Percentiles rank a stretch among this genome's conserved stretches.
These are phyloP conservation scores for Microbotryum violaceum DNA, from an alignment of 1,284 basidiomycete genomes.

Conservation along the genomic window DNA sequence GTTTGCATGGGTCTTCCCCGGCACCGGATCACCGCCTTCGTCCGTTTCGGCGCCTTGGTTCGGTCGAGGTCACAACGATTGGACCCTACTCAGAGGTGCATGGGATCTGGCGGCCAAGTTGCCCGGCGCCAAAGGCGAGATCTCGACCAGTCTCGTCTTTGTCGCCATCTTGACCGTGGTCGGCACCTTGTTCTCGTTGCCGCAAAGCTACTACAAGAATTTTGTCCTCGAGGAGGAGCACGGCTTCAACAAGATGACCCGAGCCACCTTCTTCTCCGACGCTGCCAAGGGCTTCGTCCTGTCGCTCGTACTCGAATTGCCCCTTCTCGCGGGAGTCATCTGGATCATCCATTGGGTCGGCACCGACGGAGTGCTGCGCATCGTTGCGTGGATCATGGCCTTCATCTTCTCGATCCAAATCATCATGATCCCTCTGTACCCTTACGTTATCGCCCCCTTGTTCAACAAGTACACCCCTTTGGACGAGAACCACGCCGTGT, in stretches of 20 bases:
- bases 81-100: constrained; percentile 25
- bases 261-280: constrained; percentile 59
- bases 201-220: constrained; percentile 72
- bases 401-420: constrained; percentile 64
- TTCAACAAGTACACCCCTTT: constrained; percentile 95
- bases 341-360: constrained; percentile 90
- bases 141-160: constrained; percentile 75
- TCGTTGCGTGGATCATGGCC: constrained; percentile 34
- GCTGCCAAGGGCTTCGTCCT: constrained; percentile 62
- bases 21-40: too few species aligned
- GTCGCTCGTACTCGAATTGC: constrained; percentile 68
- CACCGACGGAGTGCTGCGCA: constrained; percentile 18
- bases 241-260: constrained; percentile 93
- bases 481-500: constrained; percentile 40
- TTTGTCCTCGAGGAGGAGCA: constrained; percentile 93
- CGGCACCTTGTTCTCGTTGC: constrained; percentile 54
- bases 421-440: constrained; percentile 44
- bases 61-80: constrained; percentile 28
- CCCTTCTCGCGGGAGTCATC: constrained; percentile 78
- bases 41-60: constrained; percentile 11
- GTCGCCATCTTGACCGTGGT: constrained; percentile 57
- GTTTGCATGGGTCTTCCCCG: constrained; percentile 42
- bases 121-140: constrained; percentile 47
- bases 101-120: constrained; percentile 16
- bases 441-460: constrained; percentile 84